Evolutionary conservation across 768 basidiomycete genomes (phyloP).

Genomic region (Collybia sordida): DNA sequence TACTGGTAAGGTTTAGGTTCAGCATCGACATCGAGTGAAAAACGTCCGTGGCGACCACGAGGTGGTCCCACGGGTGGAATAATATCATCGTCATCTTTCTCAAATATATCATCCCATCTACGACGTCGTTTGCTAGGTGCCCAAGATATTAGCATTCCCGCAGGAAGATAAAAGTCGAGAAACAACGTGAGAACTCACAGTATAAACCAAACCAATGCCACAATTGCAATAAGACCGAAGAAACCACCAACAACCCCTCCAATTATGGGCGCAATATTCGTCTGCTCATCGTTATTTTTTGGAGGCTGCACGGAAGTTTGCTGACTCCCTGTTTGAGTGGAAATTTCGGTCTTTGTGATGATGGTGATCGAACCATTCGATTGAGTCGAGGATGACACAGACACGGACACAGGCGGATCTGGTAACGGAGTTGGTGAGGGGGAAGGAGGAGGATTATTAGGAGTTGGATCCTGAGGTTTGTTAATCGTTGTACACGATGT

Average conservation of each 20-base stretch:
- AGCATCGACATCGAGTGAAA: slow-evolving; percentile 30
- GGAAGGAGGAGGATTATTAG: slow-evolving; percentile 7
- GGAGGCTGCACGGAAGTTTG: slow-evolving; percentile 15
- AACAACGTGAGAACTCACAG: slow-evolving; percentile 35
- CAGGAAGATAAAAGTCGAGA: slow-evolving; percentile 3
- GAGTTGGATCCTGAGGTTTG: slow-evolving; percentile 11
- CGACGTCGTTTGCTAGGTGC: slow-evolving; percentile 44
- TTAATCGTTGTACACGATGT: slow-evolving; percentile 29
- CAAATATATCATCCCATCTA: slow-evolving; percentile 53
- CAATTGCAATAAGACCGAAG: slow-evolving; percentile 46
- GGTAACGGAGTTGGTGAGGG: slow-evolving; percentile 22
- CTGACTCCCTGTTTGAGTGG: slow-evolving; percentile 30
- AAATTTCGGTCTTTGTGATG: slow-evolving; percentile 33
- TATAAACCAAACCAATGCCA: slow-evolving; percentile 47
- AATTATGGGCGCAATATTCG: slow-evolving; percentile 44
- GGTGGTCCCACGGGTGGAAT: slow-evolving; percentile 16
- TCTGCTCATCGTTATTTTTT: slow-evolving; percentile 12
- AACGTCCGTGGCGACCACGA: slow-evolving; percentile 21
- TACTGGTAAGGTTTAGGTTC: slow-evolving; percentile 64
- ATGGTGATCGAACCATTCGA: slow-evolving; percentile 39
- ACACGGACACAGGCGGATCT: slow-evolving; percentile 28
- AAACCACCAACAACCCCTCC: slow-evolving; percentile 58
- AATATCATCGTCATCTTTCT: slow-evolving; percentile 36
- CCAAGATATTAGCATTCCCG: slow-evolving; percentile 9
- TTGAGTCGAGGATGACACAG: slow-evolving; percentile 33